Percentiles rank a stretch among this genome's conserved stretches.
Conservation (phyloP, 169 alveolate species). For the Plasmodium relictum region DNA sequence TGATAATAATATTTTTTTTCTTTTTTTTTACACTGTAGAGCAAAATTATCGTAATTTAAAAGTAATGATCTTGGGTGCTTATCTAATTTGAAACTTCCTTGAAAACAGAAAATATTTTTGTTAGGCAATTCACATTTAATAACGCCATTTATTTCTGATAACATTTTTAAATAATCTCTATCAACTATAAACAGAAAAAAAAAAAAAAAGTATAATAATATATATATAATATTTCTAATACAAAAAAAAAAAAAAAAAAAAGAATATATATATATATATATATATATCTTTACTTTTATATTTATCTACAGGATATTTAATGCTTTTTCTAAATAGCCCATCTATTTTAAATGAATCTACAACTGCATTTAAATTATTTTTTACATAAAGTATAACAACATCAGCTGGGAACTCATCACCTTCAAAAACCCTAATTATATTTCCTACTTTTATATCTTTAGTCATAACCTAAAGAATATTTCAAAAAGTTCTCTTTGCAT, state of each 20-base stretch:
- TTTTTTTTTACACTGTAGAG: conserved; percentile 60
- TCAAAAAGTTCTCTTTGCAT: too few relatives aligned
- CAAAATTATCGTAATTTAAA: conserved; percentile 66
- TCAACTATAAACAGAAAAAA: conserved; percentile 34
- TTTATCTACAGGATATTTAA: conserved; percentile 68
- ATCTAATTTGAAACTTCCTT: conserved; percentile 66
- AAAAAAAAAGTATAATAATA: not conserved
- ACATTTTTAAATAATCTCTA: conserved; percentile 69
- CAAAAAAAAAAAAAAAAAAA: too few relatives aligned
- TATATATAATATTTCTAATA: not conserved
- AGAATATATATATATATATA: conserved; percentile 8
- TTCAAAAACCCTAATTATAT: conserved; percentile 60
- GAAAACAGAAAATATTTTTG: conserved; percentile 63
- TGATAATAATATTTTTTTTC: not conserved
- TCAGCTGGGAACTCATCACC: conserved; percentile 78
- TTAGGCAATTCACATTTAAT: conserved; percentile 77
- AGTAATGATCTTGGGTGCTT: conserved; percentile 70
- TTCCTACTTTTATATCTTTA: conserved; percentile 74
- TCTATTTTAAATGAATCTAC: conserved; percentile 72
- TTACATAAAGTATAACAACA: conserved; percentile 66
- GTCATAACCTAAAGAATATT: conserved; percentile 59
- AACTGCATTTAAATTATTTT: conserved; percentile 65
- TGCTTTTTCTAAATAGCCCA: conserved; percentile 56
- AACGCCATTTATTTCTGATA: conserved; percentile 75
- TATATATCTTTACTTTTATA: conserved; percentile 52